Conservation (phyloP, 495 filamentous ascomycete genomes). For the Sordaria brevicollis region DNA sequence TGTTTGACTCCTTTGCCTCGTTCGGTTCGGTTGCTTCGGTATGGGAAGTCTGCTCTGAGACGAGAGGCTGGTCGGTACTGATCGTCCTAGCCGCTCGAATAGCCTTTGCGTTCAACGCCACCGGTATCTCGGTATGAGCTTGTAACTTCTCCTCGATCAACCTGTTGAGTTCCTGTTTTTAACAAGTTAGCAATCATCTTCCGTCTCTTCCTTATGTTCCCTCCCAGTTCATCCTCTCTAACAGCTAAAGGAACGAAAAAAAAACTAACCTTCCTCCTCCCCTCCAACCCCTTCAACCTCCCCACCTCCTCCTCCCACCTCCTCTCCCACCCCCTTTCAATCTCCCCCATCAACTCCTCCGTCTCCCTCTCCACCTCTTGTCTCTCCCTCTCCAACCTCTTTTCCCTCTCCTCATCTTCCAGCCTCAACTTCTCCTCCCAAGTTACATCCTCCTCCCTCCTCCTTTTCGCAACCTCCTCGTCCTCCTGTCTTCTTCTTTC, state of each 20-base stretch:
- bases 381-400: slow-evolving; percentile 9
- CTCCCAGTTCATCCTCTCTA: background rate
- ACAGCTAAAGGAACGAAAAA: background rate
- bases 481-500: slow-evolving; percentile 22
- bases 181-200: background rate
- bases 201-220: too few species aligned
- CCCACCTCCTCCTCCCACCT: slow-evolving; percentile 14
- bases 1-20: background rate
- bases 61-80: background rate
- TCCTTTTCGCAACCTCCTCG: slow-evolving; percentile 18
- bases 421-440: slow-evolving; percentile 5
- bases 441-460: slow-evolving; percentile 22
- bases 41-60: background rate
- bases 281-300: slow-evolving; percentile 20
- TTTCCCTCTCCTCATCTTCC: slow-evolving; percentile 16
- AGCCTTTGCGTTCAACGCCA: background rate
- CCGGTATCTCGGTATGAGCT: slow-evolving; percentile 2
- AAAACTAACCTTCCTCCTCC: slow-evolving; percentile 18
- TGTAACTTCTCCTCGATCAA: slow-evolving; percentile 24
- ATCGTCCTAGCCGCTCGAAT: background rate
- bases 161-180: slow-evolving; percentile 23
- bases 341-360: slow-evolving; percentile 14
- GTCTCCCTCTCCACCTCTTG: slow-evolving; percentile 20
- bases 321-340: slow-evolving; percentile 19
- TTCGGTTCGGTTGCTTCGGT: background rate